A percentile compares a stretch with the other conserved stretches of the same genome.
Conservation (phyloP, 2,329 filamentous ascomycete genomes). For the Alternaria burnsii region DNA sequence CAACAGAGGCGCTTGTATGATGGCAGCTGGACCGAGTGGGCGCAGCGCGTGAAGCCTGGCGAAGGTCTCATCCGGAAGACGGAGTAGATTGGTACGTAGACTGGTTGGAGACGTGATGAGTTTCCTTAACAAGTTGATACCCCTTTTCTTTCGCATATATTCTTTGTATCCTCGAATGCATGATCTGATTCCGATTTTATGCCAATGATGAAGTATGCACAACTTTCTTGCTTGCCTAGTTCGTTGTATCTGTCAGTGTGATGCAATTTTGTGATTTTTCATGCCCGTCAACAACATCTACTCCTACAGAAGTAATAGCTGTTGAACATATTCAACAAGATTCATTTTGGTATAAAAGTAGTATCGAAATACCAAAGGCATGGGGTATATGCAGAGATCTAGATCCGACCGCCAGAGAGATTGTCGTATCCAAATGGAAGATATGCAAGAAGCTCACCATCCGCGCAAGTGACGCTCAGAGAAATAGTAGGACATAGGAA, state of each 20-base stretch:
- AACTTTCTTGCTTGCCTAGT: background rate
- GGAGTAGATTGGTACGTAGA: conserved; percentile 5
- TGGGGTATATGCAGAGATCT: background rate
- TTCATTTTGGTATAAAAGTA: background rate
- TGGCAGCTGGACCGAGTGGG: conserved; percentile 96
- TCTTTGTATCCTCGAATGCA: background rate
- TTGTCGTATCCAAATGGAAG: background rate
- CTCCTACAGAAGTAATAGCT: background rate
- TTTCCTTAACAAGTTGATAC: conserved; percentile 15
- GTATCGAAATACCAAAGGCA: background rate
- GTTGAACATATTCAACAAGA: background rate
- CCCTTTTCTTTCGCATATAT: conserved; percentile 5
- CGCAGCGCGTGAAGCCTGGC: conserved; percentile 68
- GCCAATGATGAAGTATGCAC: background rate
- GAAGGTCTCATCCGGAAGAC: conserved; percentile 70
- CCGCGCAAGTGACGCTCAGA: background rate
- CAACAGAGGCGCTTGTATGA: conserved; percentile 84
- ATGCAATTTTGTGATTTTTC: background rate
- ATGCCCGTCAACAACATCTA: no score
- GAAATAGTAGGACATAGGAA: background rate
- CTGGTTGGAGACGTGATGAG: background rate
- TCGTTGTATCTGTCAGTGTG: background rate
- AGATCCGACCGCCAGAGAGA: background rate
- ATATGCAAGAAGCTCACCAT: background rate
- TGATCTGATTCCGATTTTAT: background rate